A percentile compares a stretch with the other conserved stretches of the same genome.
These are phyloP conservation scores for Senecio squalidus DNA, from an alignment of 140 eudicot genomes.

Conservation along the genomic window DNA sequence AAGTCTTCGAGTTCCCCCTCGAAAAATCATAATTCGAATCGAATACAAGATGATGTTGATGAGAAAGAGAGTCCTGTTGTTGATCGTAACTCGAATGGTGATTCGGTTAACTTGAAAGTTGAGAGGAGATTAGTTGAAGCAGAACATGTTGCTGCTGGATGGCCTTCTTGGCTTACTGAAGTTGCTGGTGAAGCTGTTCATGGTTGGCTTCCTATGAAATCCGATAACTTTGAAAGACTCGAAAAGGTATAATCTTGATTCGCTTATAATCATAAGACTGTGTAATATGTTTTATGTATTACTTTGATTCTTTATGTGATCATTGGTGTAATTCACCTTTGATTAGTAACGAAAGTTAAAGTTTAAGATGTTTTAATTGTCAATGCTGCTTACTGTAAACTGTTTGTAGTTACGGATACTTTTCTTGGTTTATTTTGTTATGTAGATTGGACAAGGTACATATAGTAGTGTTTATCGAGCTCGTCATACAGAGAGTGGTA, in stretches of 20 bases:
- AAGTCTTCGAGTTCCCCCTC: conserved; percentile 21
- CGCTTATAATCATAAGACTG: background rate
- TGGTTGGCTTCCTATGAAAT: conserved; percentile 69
- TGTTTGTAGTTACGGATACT: background rate
- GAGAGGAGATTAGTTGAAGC: conserved; percentile 36
- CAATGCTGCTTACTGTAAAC: too few species aligned
- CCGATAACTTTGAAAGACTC: conserved; percentile 50
- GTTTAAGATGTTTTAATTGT: too few species aligned
- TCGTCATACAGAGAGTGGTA: conserved; percentile 52
- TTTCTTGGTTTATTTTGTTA: background rate
- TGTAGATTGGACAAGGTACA: conserved; percentile 92
- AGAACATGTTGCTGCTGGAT: conserved; percentile 63
- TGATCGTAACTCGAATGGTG: background rate
- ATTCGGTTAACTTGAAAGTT: conserved; percentile 13
- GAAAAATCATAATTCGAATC: conserved; percentile 8
- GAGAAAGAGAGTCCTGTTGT: conserved; percentile 1
- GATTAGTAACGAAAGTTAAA: too few species aligned
- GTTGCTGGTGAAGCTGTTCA: conserved; percentile 81
- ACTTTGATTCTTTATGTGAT: too few species aligned
- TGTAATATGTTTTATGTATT: too few species aligned
- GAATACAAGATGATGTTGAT: conserved; percentile 4
- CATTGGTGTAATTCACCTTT: too few species aligned
- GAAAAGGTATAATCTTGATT: conserved; percentile 50
- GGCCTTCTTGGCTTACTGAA: conserved; percentile 87
- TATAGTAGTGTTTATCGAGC: conserved; percentile 82